Evolutionary conservation across 2,329 filamentous ascomycete genomes (phyloP), one percentile per base, ranked within the genome.

Genomic region (Teratosphaeria epicoccoides): DNA sequence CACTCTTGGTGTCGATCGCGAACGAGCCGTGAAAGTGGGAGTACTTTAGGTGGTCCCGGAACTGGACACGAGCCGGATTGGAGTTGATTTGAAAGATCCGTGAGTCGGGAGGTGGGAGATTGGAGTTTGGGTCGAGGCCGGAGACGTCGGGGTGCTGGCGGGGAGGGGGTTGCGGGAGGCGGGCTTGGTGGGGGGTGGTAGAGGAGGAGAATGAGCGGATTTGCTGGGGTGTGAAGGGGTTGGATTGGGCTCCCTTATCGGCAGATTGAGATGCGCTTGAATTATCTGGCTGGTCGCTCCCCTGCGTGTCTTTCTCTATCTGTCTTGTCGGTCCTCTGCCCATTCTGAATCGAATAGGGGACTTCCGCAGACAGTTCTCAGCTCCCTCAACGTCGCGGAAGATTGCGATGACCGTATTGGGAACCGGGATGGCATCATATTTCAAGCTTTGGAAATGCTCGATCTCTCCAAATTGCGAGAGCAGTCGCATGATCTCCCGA

Each of bases 391-490:
- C 61, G 33, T 70, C 64, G 49, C 68, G 66, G 63, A 70, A 77
- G 50, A 77, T 73, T 57, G 71, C 73, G 5, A 77, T 58, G 7
- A 69, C 68, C 7, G 69, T 61, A 52, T 74, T 73, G 44, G 70
- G 70, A 6, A 62, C 66, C 1, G 61, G 49, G 40, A 71, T 60
- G 48, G 68, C 65, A 51, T 77, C 73, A 59, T 76, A 73, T 66
- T 74, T 68, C 43, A 77, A 66, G 56, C 68, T 69, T 56, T 71
- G 71, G 65, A 70, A 78, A 56, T 71, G 70, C 55, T 70, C 70
- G 44, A 78, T 66, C 48, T 76, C 72, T 37, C 75, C 75, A 55
- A 74, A 77, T 49, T 69, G 66, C 55, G 74, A 70, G 50, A 77
- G 61, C 49, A 77, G 62, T 33, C 71, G 69, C 43, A 75, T 62